Evolutionary conservation across 1,139 yeast genomes (phyloP).

Genomic region (Yamadazyma triangularis): DNA sequence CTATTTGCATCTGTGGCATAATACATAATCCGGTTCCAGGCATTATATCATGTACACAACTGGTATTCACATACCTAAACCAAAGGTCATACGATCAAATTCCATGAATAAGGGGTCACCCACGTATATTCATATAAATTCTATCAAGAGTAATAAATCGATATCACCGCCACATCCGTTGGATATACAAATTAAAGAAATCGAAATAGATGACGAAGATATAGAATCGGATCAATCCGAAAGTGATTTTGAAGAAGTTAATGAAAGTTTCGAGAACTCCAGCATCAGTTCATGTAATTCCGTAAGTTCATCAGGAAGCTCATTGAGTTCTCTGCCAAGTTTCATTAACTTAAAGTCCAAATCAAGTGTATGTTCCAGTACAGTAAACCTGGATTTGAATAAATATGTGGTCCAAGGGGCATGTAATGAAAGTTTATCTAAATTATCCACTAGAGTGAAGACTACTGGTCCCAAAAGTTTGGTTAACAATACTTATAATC

Average conservation of each 20-base stretch:
- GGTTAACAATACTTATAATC: no score
- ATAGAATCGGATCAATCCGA: background rate
- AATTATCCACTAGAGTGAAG: background rate
- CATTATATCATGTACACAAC: no score
- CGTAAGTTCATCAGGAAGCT: background rate
- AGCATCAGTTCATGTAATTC: background rate
- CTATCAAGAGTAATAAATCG: background rate
- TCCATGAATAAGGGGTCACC: background rate
- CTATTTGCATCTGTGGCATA: no score
- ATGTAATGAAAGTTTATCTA: background rate
- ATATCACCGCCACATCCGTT: background rate
- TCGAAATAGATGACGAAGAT: background rate
- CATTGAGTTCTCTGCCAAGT: background rate
- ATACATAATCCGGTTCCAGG: no score
- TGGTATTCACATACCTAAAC: background rate
- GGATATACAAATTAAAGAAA: background rate
- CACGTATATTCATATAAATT: background rate
- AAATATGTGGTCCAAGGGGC: background rate
- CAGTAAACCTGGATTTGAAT: background rate
- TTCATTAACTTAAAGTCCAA: background rate
- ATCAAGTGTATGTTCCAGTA: background rate
- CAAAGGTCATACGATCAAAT: background rate
- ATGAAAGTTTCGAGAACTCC: background rate
- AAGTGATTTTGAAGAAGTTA: background rate
- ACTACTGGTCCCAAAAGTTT: no score